Base-by-base conservation (phyloP, 176 grass and related monocot species). In the Panicum miliaceum region DNA sequence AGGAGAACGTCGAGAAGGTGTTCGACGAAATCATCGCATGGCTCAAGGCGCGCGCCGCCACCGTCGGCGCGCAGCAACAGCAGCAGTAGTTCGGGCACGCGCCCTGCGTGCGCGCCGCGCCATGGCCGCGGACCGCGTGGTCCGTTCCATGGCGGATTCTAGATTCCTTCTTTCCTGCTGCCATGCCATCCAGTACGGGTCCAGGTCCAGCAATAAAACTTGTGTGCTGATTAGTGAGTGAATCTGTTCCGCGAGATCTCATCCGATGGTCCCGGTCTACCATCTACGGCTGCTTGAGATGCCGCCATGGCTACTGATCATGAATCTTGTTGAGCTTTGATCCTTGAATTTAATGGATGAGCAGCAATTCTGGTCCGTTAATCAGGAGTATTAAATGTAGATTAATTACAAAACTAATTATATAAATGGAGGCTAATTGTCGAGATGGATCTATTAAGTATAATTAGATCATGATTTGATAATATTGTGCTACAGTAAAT, bases 1-100 rank as follows among this genome's bases (percentile, higher is more conserved):
- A 97, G 16, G 90, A 97, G 82, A 88, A 85, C 50, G 94, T 97
- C 6, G 91, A 92, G 71, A 84, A 86, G 56, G 91, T 97, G 32
- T 97, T 97, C 85, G 77, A 73, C 81, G 91, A 92, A 64, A 86
- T 92, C 19, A 62, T 92, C 22, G 82, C 88, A n/a, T 97, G 95
- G 95, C 84, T 97, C 71, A 90, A 81, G 62, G 52, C 67, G 22
- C 86, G 83, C 4, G 0, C 45, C 9, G 18, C 48, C 50, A 22
- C 4, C 52, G 5, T 6, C 20, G 6, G 0, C 32, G 20, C 61
- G 0, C 22, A 59, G 4, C 1, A 8, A 2, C 22, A 26, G 68
- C 6, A 23, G 10, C 7, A 42, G 77, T 86, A 56, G 81, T 43
- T 88, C 9, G 75, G 46, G 12, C 81, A 84, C 75, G 80, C 66